Evolutionary conservation across 192 early-diverging fungal genomes (phyloP).

Genomic region (Coemansia sp.): DNA sequence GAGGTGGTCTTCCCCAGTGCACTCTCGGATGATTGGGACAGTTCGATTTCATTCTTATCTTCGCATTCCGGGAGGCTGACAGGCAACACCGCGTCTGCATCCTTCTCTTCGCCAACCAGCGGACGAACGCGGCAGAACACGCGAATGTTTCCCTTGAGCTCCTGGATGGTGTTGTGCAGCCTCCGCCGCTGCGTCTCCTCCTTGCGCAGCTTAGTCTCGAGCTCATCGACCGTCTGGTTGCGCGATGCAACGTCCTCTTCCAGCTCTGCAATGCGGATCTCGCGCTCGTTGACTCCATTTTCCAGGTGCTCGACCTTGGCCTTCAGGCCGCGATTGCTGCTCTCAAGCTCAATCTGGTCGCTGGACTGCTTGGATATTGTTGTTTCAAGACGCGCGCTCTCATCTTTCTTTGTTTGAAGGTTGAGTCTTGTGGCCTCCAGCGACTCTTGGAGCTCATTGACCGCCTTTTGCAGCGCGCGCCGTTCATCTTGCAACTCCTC

Average conservation of each 20-base stretch:
- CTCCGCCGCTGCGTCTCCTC: constrained; percentile 78
- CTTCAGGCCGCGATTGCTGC: constrained; percentile 34
- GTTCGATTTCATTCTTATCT: constrained; percentile 73
- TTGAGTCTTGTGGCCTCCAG: constrained; percentile 28
- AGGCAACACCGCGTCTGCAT: constrained; percentile 14
- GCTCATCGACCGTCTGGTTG: constrained; percentile 39
- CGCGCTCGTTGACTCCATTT: constrained; percentile 37
- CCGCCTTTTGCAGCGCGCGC: constrained; percentile 43
- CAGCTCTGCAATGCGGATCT: constrained; percentile 54
- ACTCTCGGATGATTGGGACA: constrained; percentile 58
- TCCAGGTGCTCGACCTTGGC: constrained; percentile 44
- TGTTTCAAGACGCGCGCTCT: constrained; percentile 36
- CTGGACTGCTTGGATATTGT: constrained; percentile 42
- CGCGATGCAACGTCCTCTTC: constrained; percentile 44
- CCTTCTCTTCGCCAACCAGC: constrained; percentile 44
- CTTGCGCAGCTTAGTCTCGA: constrained; percentile 65
- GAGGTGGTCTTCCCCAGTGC: constrained; percentile 56
- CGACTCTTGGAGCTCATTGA: constrained; percentile 27
- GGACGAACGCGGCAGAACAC: constrained; percentile 96
- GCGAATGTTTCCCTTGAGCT: constrained; percentile 95
- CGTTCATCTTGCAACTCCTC: constrained; percentile 47
- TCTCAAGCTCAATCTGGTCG: constrained; percentile 47
- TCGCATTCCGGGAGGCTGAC: constrained; percentile 58
- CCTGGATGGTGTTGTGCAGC: constrained; percentile 90
- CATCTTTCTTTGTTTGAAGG: constrained; percentile 32